Evolutionary conservation across 1,139 yeast species (phyloP).

Genomic region (Arxiozyma heterogenica): DNA sequence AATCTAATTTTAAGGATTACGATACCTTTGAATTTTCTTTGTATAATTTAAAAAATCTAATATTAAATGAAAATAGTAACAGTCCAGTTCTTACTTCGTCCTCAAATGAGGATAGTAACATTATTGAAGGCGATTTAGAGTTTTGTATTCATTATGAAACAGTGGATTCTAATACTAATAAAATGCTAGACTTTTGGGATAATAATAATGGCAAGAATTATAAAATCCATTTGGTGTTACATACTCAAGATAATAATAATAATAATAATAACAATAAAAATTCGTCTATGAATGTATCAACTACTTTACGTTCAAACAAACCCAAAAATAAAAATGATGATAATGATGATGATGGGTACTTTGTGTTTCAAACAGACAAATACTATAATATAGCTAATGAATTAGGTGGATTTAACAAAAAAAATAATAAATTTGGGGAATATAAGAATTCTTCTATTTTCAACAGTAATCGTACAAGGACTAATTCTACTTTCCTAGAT

Average conservation of each 20-base stretch:
- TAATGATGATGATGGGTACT: background rate
- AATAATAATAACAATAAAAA: conserved; percentile 14
- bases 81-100: background rate
- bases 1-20: conserved; percentile 9
- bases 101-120: background rate
- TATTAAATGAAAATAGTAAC: conserved; percentile 5
- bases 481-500: conserved; percentile 1
- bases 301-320: background rate
- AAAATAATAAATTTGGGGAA: background rate
- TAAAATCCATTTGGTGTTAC: conserved; percentile 17
- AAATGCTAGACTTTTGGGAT: conserved; percentile 26
- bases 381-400: conserved; percentile 6
- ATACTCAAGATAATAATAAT: conserved; percentile 23
- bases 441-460: background rate
- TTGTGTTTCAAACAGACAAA: background rate
- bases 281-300: conserved; percentile 13
- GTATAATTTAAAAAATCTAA: conserved; percentile 12
- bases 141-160: conserved; percentile 27
- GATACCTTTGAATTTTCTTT: conserved; percentile 24
- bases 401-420: conserved; percentile 3
- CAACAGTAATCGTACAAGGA: background rate
- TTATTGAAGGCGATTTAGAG: conserved; percentile 10
- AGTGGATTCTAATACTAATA: conserved; percentile 13
- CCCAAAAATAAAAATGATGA: background rate
- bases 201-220: conserved; percentile 26